Conservation (phyloP, 805 yeast species). For the Hanseniaspora taiwanica region DNA sequence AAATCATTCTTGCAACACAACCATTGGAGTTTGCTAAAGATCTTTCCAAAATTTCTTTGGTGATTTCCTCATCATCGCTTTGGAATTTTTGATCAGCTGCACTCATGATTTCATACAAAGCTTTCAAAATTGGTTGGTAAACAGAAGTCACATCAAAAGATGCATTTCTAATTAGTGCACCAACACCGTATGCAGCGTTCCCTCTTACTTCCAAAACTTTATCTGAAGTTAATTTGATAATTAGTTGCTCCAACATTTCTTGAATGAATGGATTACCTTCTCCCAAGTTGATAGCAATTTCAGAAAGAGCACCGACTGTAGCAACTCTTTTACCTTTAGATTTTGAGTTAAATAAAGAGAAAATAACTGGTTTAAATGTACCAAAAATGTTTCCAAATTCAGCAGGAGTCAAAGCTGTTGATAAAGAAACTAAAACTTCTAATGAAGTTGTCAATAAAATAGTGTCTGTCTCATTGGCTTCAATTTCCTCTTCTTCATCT, state of each 20-base stretch:
- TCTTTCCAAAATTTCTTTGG: constrained; percentile 67
- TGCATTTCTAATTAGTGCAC: constrained; percentile 46
- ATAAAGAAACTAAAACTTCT: constrained; percentile 70
- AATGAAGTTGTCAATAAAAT: constrained; percentile 71
- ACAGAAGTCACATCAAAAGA: constrained; percentile 42
- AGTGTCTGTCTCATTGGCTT: constrained; percentile 48
- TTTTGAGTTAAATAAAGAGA: constrained; percentile 44
- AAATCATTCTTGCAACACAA: constrained; percentile 85
- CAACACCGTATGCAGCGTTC: constrained; percentile 92
- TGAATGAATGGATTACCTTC: constrained; percentile 49
- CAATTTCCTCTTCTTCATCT: constrained; percentile 29
- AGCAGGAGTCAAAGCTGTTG: constrained; percentile 54
- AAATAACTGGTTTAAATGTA: constrained; percentile 54
- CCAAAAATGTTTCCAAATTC: constrained; percentile 66
- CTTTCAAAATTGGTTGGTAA: constrained; percentile 55
- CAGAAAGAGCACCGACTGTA: constrained; percentile 85
- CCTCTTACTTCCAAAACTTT: constrained; percentile 82
- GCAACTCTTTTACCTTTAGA: constrained; percentile 65
- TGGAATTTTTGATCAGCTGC: constrained; percentile 65
- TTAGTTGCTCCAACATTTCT: constrained; percentile 59
- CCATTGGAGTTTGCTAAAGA: constrained; percentile 93
- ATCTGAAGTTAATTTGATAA: constrained; percentile 56
- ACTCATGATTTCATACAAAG: constrained; percentile 57
- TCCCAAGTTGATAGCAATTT: constrained; percentile 66
- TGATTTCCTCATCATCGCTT: constrained; percentile 58